Evolutionary conservation across 1,284 basidiomycete species (phyloP).

Genomic region (Cryptococcus amylolentus): DNA sequence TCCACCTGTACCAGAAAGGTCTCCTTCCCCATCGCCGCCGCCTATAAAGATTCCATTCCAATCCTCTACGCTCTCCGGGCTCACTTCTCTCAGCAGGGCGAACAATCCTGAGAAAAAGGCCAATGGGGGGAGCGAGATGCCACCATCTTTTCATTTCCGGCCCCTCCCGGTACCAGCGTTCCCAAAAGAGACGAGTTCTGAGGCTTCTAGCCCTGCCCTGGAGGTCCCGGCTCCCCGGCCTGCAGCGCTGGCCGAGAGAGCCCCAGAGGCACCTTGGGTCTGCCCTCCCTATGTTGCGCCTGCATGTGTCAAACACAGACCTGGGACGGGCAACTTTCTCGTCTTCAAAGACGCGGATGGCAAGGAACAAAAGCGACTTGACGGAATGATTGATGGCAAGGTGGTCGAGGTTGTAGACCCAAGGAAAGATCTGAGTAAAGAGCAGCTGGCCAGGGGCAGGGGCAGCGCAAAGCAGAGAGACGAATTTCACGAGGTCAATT

Average conservation of each 20-base stretch:
- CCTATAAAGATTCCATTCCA: conserved; percentile 28
- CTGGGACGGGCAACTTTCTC: conserved; percentile 31
- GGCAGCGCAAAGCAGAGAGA: conserved; percentile 33
- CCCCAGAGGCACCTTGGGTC: conserved; percentile 13
- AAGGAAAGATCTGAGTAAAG: conserved; percentile 22
- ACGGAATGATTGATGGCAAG: conserved; percentile 33
- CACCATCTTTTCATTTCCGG: conserved; percentile 30
- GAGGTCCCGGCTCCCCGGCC: not conserved
- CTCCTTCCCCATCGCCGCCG: conserved; percentile 23
- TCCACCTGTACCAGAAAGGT: conserved; percentile 6
- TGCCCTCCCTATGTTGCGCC: conserved; percentile 25
- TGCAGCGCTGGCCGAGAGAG: not conserved
- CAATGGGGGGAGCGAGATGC: not conserved
- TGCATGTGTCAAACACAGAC: conserved; percentile 22
- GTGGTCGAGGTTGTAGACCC: conserved; percentile 33
- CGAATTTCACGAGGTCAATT: conserved; percentile 29
- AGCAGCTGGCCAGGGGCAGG: conserved; percentile 24
- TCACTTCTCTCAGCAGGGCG: conserved; percentile 29
- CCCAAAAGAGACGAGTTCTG: not conserved
- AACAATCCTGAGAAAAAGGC: conserved; percentile 15
- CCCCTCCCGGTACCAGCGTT: conserved; percentile 8
- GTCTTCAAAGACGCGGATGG: conserved; percentile 19
- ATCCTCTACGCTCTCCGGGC: conserved; percentile 52
- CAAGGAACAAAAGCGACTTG: conserved; percentile 35
- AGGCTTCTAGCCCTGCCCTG: not conserved